Conservation (phyloP, 805 yeast genomes). For the Starmera amethionina region DNA sequence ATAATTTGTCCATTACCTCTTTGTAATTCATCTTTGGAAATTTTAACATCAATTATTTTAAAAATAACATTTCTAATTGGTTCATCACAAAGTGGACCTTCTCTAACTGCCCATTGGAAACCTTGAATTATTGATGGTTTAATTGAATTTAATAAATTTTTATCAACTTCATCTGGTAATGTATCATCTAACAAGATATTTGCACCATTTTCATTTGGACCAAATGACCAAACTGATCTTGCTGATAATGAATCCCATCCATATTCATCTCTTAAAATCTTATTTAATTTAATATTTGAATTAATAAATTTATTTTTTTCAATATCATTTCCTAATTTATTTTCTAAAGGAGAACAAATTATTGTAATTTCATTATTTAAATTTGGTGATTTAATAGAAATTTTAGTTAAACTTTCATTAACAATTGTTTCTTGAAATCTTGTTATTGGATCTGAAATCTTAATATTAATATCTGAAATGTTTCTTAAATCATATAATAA, state of each 20-base stretch:
- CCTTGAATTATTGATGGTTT: conserved; percentile 62
- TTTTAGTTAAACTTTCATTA: conserved; percentile 56
- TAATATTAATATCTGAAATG: conserved; percentile 52
- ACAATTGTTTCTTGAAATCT: conserved; percentile 69
- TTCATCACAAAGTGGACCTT: conserved; percentile 92
- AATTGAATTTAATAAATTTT: conserved; percentile 30
- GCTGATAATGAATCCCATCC: conserved; percentile 82
- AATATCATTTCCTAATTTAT: conserved; percentile 44
- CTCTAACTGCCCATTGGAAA: conserved; percentile 71
- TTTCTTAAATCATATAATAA: conserved; percentile 65
- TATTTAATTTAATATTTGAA: conserved; percentile 34
- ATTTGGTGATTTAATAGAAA: conserved; percentile 50
- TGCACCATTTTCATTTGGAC: conserved; percentile 46
- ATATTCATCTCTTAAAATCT: conserved; percentile 43
- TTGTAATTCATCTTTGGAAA: conserved; percentile 38
- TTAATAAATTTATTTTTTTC: conserved; percentile 34
- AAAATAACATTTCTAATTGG: conserved; percentile 63
- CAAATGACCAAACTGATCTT: conserved; percentile 72
- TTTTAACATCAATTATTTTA: conserved; percentile 50
- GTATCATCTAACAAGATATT: conserved; percentile 64
- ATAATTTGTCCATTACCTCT: conserved; percentile 62
- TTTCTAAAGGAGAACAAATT: conserved; percentile 66
- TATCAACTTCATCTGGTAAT: conserved; percentile 59
- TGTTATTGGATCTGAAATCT: conserved; percentile 77
- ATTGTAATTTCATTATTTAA: conserved; percentile 51